These are phyloP conservation scores for Allium fistulosum DNA, from an alignment of 106 monocot species.

Conservation along the genomic window DNA sequence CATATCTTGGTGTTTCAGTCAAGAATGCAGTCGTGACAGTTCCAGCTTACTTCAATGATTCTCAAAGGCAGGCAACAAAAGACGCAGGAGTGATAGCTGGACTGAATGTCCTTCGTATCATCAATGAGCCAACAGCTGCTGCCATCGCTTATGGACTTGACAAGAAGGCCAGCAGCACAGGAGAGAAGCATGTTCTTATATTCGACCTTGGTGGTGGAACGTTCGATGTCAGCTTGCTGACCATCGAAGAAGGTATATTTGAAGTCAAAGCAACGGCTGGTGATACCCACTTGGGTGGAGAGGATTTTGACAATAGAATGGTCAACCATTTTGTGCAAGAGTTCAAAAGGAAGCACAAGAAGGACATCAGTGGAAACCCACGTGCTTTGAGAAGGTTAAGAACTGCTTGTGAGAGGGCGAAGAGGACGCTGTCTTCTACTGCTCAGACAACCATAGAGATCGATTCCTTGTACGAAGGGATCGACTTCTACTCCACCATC, in stretches of 20 bases:
- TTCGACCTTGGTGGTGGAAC: slow-evolving; percentile 38
- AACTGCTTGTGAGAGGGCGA: slow-evolving; percentile 27
- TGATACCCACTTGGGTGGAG: slow-evolving; percentile 36
- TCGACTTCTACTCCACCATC: slow-evolving; percentile 2
- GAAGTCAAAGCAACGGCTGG: slow-evolving; percentile 44
- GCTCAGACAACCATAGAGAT: slow-evolving; percentile 9
- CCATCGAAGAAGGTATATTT: slow-evolving; percentile 43
- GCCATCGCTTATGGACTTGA: slow-evolving; percentile 49
- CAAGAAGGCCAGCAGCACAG: slow-evolving; percentile 40
- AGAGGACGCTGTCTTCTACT: slow-evolving; percentile 25
- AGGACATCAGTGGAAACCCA: slow-evolving; percentile 32
- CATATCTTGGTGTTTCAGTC: slow-evolving; percentile 39
- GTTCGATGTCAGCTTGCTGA: slow-evolving; percentile 35
- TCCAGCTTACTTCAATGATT: slow-evolving; percentile 30
- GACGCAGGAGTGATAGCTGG: slow-evolving; percentile 39
- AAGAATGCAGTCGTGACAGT: slow-evolving; percentile 35
- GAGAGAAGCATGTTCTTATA: slow-evolving; percentile 38
- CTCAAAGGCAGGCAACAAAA: slow-evolving; percentile 30
- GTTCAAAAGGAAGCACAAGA: slow-evolving; percentile 32
- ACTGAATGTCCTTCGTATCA: slow-evolving; percentile 25
- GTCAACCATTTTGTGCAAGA: slow-evolving; percentile 38
- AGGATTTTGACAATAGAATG: slow-evolving; percentile 39
- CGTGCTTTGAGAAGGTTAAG: slow-evolving; percentile 25
- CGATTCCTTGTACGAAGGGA: background rate
- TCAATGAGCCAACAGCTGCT: slow-evolving; percentile 36